Percentiles rank a stretch among this genome's conserved stretches.
Conservation (phyloP, 2,329 filamentous ascomycete species). For the Colletotrichum agaves region DNA sequence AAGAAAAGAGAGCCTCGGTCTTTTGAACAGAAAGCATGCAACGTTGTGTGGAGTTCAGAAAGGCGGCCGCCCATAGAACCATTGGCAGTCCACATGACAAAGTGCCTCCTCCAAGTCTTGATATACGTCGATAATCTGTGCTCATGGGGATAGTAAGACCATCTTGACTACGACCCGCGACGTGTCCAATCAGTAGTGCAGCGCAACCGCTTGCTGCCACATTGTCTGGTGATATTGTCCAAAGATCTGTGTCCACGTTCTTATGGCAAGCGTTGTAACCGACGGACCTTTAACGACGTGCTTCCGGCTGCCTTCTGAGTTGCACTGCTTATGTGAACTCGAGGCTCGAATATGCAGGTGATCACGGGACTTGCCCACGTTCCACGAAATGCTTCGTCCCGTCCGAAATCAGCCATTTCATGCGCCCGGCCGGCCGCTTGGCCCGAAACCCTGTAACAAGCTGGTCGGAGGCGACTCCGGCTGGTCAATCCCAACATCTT, state of each 20-base stretch:
- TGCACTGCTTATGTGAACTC: neutral
- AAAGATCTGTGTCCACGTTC: constrained; percentile 1
- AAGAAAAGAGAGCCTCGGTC: neutral
- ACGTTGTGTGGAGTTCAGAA: neutral
- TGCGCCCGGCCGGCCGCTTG: neutral
- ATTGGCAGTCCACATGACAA: neutral
- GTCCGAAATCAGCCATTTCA: constrained; percentile 1
- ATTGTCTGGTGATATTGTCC: neutral
- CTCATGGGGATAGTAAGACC: no score
- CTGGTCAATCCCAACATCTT: neutral
- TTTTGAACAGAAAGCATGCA: neutral
- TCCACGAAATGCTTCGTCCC: neutral
- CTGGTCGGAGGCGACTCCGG: neutral
- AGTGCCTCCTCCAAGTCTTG: no score
- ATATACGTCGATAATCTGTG: no score
- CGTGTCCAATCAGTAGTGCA: no score
- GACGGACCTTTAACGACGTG: neutral
- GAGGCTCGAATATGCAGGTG: constrained; percentile 6
- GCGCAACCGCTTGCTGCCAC: no score
- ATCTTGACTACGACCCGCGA: no score
- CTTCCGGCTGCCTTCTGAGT: neutral
- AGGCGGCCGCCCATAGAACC: neutral
- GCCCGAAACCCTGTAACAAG: neutral
- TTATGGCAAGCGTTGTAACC: neutral
- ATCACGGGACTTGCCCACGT: constrained; percentile 6